These are phyloP conservation scores for Diaporthe caulivora DNA, from an alignment of 2,329 filamentous ascomycete species.

Conservation along the genomic window DNA sequence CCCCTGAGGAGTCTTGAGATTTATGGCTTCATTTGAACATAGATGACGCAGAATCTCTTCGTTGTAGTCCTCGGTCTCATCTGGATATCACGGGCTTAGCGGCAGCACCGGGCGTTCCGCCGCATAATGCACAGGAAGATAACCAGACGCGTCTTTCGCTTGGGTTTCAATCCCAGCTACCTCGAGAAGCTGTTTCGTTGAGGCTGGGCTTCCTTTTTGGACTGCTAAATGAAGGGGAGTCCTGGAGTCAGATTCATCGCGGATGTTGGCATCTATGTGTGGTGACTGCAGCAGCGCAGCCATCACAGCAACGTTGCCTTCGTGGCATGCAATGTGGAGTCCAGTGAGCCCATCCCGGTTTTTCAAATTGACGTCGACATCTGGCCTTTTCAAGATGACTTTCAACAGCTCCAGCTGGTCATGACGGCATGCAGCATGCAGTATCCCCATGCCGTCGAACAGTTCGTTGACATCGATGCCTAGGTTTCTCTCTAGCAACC, in stretches of 20 bases:
- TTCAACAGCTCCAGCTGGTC: background rate
- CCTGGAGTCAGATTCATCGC: background rate
- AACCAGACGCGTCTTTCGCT: background rate
- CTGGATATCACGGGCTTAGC: background rate
- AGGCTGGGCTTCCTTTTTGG: background rate
- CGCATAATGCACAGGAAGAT: background rate
- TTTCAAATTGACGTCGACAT: background rate
- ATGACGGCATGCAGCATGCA: background rate
- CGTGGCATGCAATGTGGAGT: background rate
- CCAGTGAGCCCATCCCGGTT: background rate
- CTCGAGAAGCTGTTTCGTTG: background rate
- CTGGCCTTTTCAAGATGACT: background rate
- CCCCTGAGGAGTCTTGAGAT: background rate
- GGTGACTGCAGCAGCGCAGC: background rate
- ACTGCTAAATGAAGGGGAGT: background rate
- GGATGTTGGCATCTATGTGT: conserved; percentile 5
- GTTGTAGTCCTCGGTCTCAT: background rate
- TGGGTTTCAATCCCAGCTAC: background rate
- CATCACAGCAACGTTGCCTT: background rate
- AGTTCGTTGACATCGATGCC: background rate
- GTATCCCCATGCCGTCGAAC: background rate
- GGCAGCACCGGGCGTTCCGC: background rate
- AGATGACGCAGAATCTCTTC: background rate
- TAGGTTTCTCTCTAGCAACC: background rate
- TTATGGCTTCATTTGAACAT: background rate